Evolutionary conservation across 2,329 filamentous ascomycete species (phyloP), one percentile per base, ranked within the genome.

Genomic region (Aspergillus ochraceoroseus): DNA sequence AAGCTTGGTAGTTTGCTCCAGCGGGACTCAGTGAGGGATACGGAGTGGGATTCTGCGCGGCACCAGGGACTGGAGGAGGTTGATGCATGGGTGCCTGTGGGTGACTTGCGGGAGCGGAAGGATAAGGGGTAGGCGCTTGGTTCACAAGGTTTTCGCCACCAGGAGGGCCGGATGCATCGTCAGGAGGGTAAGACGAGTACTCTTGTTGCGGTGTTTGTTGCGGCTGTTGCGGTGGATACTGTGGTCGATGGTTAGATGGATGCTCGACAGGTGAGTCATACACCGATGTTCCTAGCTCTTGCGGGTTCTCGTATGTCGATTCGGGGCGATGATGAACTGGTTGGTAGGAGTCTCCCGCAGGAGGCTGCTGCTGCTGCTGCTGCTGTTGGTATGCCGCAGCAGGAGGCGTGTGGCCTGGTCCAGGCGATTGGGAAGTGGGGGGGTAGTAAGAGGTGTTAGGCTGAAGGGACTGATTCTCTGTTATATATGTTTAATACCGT

Each of bases 271-370:
- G 85, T 3, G 83, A 85, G 62, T 88, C 83, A 56, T 88, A 89
- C 7, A 78, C 79, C 1, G 83, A 85, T 0, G 85, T 87, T 17
- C 84, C 82, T 32, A 90, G 71, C 65, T 90, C 85, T 64, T 89
- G 85, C 0, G 85, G 80, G 48, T 79, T 77, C 18, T 81, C 80
- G 53, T 83, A 84, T 7, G 78, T 83, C 61, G 79, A 83, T 56
- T 81, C 76, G 3, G 80, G 81, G 11, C 76, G 77, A 41, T 77
- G 77, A 41, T 68, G 62, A 15, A 60, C 51, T 31, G 64, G 46
- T 37, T 57, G 62, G 63, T 71, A 61, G 62, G 73, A 29, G 39
- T 68, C 63, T 40, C 62, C 67, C 13, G 71, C 73, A 3, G 77
- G 72, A 44, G 76, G 75, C 43, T 71, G 67, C 44, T 74, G 73